Percentiles rank a stretch among this genome's conserved stretches.
These are phyloP conservation scores for Domatiomyces globalis DNA, from an alignment of 2,329 filamentous ascomycete genomes.

Conservation along the genomic window DNA sequence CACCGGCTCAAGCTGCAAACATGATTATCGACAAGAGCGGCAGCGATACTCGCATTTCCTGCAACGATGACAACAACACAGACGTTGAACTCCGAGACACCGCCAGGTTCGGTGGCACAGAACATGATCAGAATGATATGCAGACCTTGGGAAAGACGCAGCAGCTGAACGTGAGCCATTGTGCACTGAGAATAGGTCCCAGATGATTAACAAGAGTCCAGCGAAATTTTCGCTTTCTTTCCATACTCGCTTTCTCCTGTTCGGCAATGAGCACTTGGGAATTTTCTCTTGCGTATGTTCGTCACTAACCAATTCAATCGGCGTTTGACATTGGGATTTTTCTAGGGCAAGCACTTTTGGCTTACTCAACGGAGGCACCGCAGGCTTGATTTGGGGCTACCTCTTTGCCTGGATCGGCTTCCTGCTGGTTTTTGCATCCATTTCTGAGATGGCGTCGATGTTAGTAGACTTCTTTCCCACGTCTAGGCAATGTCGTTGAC, in stretches of 20 bases:
- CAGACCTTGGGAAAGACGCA: conserved; percentile 38
- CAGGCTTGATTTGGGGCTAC: conserved; percentile 21
- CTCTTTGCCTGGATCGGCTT: conserved; percentile 48
- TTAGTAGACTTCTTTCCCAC: background rate
- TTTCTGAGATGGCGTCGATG: conserved; percentile 50
- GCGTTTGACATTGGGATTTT: conserved; percentile 20
- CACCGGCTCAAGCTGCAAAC: background rate
- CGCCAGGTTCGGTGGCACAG: conserved; percentile 1
- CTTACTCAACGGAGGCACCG: conserved; percentile 10
- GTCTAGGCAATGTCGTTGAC: too few relatives aligned
- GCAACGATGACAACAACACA: too few relatives aligned
- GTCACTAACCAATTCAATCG: background rate
- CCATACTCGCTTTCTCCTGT: conserved; percentile 25
- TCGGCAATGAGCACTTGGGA: conserved; percentile 28
- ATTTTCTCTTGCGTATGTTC: conserved; percentile 8
- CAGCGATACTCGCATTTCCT: too few relatives aligned
- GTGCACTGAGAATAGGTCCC: background rate
- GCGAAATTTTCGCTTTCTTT: conserved; percentile 23
- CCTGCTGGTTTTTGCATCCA: conserved; percentile 42
- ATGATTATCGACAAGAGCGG: too few relatives aligned
- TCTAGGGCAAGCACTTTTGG: conserved; percentile 6
- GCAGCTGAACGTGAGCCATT: conserved; percentile 26
- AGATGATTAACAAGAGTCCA: background rate
- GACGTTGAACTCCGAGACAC: conserved; percentile 2
- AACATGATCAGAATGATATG: conserved; percentile 28